Conservation (phyloP, 345 rosid genomes). For the Salix dunnii region DNA sequence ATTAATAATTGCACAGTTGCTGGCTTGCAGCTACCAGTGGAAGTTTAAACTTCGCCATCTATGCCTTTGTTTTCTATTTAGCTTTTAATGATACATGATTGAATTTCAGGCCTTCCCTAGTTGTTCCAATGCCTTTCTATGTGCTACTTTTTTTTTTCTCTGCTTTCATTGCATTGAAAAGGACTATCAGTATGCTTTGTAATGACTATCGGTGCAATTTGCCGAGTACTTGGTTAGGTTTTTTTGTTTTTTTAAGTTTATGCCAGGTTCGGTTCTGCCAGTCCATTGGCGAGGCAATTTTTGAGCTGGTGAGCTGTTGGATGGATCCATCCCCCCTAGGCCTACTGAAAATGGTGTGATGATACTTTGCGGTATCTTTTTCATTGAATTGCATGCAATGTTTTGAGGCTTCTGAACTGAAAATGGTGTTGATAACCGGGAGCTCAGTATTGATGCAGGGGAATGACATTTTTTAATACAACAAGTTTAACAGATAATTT, state of each 20-base stretch:
- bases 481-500: too few species aligned
- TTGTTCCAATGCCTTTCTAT: not conserved
- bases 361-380: not conserved
- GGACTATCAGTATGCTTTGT: too few species aligned
- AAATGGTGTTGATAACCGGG: not conserved
- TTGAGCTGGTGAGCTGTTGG: not conserved
- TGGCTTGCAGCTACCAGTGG: not conserved
- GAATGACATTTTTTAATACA: not conserved
- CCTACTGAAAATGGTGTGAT: not conserved
- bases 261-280: not conserved
- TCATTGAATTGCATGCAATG: not conserved
- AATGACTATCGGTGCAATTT: not conserved
- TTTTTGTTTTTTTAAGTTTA: not conserved
- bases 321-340: not conserved
- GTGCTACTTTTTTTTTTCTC: not conserved
- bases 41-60: not conserved
- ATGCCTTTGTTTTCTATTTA: conserved; percentile 3
- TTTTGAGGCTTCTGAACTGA: not conserved
- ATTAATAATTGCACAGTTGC: conserved; percentile 46
- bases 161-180: not conserved
- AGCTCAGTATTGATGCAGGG: not conserved
- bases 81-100: not conserved
- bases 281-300: not conserved
- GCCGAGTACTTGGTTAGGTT: not conserved
- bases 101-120: not conserved